phyloP scores from a whole-genome alignment of 176 grass and related monocot species.

The Puya raimondii region DNA sequence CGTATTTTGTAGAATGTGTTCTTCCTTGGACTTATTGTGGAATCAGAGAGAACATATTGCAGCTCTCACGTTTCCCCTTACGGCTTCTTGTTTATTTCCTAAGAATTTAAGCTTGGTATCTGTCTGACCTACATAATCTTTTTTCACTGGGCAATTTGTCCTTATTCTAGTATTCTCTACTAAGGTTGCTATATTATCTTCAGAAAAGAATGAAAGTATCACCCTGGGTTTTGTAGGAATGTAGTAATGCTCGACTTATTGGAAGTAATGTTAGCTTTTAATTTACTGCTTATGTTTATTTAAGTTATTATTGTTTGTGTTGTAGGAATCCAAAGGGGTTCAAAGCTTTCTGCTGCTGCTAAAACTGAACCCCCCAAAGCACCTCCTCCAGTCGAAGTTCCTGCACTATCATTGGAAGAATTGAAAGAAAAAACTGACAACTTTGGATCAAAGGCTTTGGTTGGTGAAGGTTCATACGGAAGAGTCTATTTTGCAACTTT shows the following conservation, averaged over 20 bases:
- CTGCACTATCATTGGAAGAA: slow-evolving; percentile 61
- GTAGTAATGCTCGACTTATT: too few relatives aligned
- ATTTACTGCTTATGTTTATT: neutral
- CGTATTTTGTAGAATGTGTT: neutral
- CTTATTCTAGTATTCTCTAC: too few relatives aligned
- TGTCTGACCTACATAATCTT: too few relatives aligned
- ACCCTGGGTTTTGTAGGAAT: too few relatives aligned
- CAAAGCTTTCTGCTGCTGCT: slow-evolving; percentile 30
- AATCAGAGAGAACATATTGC: too few relatives aligned
- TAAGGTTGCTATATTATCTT: too few relatives aligned
- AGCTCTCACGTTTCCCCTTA: too few relatives aligned
- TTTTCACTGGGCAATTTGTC: too few relatives aligned
- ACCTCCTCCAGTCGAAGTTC: slow-evolving; percentile 45
- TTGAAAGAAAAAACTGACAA: slow-evolving; percentile 72
- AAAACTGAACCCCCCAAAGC: slow-evolving; percentile 37
- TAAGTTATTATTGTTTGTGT: neutral
- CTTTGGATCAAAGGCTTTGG: slow-evolving; percentile 60
- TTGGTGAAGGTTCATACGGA: slow-evolving; percentile 88
- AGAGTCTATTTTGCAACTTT: slow-evolving; percentile 69
- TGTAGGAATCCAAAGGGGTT: slow-evolving; percentile 25
- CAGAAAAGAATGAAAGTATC: too few relatives aligned
- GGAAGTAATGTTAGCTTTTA: too few relatives aligned
- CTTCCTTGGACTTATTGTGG: neutral
- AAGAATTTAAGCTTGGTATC: too few relatives aligned
- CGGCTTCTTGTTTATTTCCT: too few relatives aligned